A percentile compares a stretch with the other conserved stretches of the same genome.
Conservation (phyloP, 805 yeast species). For the Zygosaccharomyces gambellarensis region DNA sequence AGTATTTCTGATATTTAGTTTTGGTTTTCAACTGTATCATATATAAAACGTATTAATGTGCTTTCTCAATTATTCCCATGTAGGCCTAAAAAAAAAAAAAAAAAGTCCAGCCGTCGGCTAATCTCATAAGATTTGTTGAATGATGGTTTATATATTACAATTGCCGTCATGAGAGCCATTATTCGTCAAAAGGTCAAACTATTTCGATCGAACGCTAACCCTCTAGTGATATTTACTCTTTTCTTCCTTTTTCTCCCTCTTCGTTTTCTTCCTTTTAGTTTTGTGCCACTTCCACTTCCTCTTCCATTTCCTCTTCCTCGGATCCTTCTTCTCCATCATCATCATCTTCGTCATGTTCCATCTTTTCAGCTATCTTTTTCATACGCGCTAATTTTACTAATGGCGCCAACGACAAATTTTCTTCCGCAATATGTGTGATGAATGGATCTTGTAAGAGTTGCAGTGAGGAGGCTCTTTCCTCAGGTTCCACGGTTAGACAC, state of each 20-base stretch:
- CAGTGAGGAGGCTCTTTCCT: slow-evolving; percentile 71
- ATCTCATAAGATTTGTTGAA: background rate
- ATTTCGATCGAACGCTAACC: background rate
- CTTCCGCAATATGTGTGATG: slow-evolving; percentile 52
- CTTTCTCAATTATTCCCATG: background rate
- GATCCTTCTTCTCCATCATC: slow-evolving; percentile 12
- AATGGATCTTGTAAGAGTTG: slow-evolving; percentile 67
- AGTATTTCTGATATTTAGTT: slow-evolving; percentile 17
- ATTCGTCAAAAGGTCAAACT: background rate
- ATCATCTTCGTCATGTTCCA: slow-evolving; percentile 32
- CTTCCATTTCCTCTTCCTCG: background rate
- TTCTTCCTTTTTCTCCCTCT: background rate
- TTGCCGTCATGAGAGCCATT: background rate
- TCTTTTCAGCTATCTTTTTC: slow-evolving; percentile 48
- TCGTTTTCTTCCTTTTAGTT: background rate
- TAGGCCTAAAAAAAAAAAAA: background rate
- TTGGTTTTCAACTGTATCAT: background rate
- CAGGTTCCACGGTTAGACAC: slow-evolving; percentile 80
- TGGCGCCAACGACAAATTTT: slow-evolving; percentile 60
- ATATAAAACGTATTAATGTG: background rate
- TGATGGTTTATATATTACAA: slow-evolving; percentile 3
- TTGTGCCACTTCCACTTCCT: background rate
- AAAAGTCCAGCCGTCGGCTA: background rate
- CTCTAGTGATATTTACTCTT: background rate
- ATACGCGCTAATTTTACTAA: slow-evolving; percentile 67